Base-by-base conservation (phyloP, 1,284 basidiomycete species). In the Tylopilus orsonianus region DNA sequence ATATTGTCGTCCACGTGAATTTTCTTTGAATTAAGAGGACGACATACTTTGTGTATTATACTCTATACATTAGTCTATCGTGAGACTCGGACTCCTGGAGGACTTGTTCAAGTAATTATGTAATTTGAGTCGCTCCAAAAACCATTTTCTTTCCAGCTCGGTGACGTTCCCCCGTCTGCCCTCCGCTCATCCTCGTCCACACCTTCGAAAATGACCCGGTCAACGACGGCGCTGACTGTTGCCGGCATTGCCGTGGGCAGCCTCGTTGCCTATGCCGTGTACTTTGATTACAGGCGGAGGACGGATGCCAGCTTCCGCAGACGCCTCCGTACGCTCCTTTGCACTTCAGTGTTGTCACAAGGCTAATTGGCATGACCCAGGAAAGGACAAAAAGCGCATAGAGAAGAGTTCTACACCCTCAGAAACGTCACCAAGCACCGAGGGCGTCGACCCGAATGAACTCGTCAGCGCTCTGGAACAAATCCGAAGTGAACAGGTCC, bases 221-320 rank as follows among this genome's bases (percentile, higher is more conserved):
- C 72, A 37, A 60, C 71, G 52, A 72, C 67, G 50, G 59, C 74
- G 49, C 65, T 81, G 67, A 80, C 89, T 53, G 76, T 87, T 62
- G 80, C 87, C 41, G 81, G 84, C 46, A 73, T 87, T 61, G 81
- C 88, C 27, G 71, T 83, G 39, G 76, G 82, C 22, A 81, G 83
- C 42, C 62, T 87, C 35, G 69, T 88, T 44, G 89, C 83, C 16
- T 97, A 96, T 68, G 90, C 87, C 30, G 76, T 83, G 49, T 98
- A 95, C 73, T 99, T 98, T 66, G 96, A 99, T 79, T 88, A 97
- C 77, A 90, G 83, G 73, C 85, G 96, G 49, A 82, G 93, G 61
- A 93, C 89, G 68, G 93, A 97, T 66, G 71, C 79, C 33, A 76
- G 79, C 12, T 99, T 99, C 81, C 85, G 96, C 69, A 93, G 85